Evolutionary conservation across 768 basidiomycete genomes (phyloP), one percentile per base, ranked within the genome.

Genomic region (Mycena epipterygia): DNA sequence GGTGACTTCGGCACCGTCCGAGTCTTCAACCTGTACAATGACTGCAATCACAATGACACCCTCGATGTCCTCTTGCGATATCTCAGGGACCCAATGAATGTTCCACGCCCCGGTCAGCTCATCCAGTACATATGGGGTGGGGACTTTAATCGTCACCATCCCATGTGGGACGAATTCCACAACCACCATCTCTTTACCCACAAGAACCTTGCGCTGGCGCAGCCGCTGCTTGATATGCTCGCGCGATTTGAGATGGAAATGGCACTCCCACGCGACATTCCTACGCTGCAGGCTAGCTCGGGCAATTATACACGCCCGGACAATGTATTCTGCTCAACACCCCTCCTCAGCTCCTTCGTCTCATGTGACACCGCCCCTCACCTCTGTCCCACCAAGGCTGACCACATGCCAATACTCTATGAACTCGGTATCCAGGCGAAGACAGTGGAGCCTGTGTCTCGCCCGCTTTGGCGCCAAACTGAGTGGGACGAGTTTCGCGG

Each of bases 371-470:
- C 75, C 2, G 39, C 60, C 8, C 73, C 70, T 1, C 60, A 63
- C 0, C 11, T 51, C 0, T 68, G 46, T 2, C 80, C 78, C 0
- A 48, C 73, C 0, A 62, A 64, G 1, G 79, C 85, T 5, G 84
- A 88, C 74, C 85, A 88, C 69, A 78, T 80, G 63, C 85, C 83
- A 0, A 84, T 88, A 6, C 33, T 72, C 19, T 81, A 77, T 0
- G 41, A 64, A 0, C 9, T 86, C 2, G 75, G 82, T 52, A 23
- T 84, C 1, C 12, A 67, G 0, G 51, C 65, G 3, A 35, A 49
- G 1, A 8, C 13, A 0, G 42, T 44, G 0, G 32, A 35, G 25
- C 17, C 48, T 16, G 16, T 17, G 1, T 41, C 59, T 0, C n/a
- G 44, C 0, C 33, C 59, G 5, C 80, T 85, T 75, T 86, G 79